Conservation (phyloP, 2,329 filamentous ascomycete genomes). For the Pseudogymnoascus pannorum region DNA sequence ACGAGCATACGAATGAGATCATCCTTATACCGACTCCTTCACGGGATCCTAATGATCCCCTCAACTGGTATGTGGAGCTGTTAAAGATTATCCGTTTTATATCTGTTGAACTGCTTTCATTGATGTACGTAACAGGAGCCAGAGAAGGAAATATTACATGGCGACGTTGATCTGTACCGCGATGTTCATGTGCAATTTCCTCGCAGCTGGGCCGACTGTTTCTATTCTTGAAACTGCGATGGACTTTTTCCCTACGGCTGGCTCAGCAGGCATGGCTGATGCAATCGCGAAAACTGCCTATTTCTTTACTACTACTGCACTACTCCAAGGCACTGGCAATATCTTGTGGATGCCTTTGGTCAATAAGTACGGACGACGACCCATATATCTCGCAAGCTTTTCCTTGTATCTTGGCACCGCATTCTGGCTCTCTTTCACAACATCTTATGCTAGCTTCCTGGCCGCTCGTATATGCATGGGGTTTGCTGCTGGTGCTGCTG, state of each 20-base stretch:
- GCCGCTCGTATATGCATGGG: constrained; percentile 20
- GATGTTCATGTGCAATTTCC: constrained; percentile 22
- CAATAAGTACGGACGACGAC: constrained; percentile 21
- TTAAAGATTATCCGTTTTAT: neutral
- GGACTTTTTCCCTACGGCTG: constrained; percentile 18
- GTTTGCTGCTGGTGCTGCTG: constrained; percentile 35
- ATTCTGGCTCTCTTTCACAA: constrained; percentile 16
- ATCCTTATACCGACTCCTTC: constrained; percentile 28
- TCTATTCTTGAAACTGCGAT: constrained; percentile 18
- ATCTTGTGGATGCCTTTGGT: constrained; percentile 22
- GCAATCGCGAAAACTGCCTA: constrained; percentile 19
- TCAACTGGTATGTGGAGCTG: constrained; percentile 26
- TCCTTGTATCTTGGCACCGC: constrained; percentile 14
- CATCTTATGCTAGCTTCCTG: constrained; percentile 17
- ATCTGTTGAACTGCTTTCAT: neutral
- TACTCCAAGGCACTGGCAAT: constrained; percentile 18
- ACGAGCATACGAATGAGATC: constrained; percentile 23
- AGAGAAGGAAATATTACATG: constrained; percentile 12
- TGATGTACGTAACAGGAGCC: neutral
- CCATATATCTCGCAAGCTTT: constrained; percentile 18
- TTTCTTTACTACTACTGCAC: constrained; percentile 20
- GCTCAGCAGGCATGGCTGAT: neutral
- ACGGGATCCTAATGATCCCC: constrained; percentile 31
- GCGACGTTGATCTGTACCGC: constrained; percentile 18
- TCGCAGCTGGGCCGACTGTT: constrained; percentile 21